Conservation (phyloP, 176 grass and related monocot species). For the Tillandsia fasciculata region DNA sequence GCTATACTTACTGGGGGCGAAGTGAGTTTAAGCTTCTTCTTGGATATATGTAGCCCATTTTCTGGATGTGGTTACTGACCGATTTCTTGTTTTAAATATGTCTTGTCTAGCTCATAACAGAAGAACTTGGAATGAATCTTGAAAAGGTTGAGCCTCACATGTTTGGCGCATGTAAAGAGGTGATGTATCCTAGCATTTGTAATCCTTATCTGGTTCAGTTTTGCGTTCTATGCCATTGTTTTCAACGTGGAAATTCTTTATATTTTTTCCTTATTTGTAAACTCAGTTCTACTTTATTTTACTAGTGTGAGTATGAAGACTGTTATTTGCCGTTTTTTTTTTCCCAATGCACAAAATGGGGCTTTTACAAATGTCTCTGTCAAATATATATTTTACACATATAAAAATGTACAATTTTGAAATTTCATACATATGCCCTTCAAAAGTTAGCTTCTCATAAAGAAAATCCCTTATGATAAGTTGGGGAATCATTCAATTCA, state of each 20-base stretch:
- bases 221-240: not conserved
- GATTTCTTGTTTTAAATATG: slow-evolving; percentile 8
- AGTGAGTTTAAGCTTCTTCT: slow-evolving; percentile 27
- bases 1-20: slow-evolving; percentile 77
- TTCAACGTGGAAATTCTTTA: not conserved
- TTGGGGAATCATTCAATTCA: no score
- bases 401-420: no score
- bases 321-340: no score
- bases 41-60: not conserved
- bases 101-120: slow-evolving; percentile 60
- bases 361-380: no score
- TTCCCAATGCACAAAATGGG: no score
- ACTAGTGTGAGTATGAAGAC: no score
- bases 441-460: no score
- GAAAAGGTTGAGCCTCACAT: slow-evolving; percentile 71
- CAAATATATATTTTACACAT: no score
- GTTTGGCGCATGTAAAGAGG: slow-evolving; percentile 47
- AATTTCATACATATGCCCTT: no score
- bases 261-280: no score
- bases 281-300: no score
- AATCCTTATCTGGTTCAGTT: not conserved
- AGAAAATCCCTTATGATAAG: no score
- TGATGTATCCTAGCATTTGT: not conserved
- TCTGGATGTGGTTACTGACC: not conserved
- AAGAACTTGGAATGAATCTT: slow-evolving; percentile 96